Base-by-base conservation (phyloP, 495 filamentous ascomycete species). In the Aspergillus wentii region DNA sequence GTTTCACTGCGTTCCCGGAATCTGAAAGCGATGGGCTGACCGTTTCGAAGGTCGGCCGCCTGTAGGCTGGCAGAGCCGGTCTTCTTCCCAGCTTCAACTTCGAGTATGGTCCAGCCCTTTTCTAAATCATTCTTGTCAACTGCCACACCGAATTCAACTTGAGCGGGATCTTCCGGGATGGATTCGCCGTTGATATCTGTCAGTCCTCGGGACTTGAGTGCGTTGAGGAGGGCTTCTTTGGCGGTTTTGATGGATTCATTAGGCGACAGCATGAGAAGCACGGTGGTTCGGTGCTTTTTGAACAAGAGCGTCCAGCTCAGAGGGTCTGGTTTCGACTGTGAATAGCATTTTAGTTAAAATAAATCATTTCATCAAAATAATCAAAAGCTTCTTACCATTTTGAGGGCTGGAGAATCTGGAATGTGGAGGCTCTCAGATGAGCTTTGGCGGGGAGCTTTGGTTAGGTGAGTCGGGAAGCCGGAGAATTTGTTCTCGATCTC, bases 251-350 rank as follows among this genome's bases (percentile, higher is more conserved):
- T 79, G 18, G 78, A 53, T 44, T 79, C 71, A 29, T 75, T 65
- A 3, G 80, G 66, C 25, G 76, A 71, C 19, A 81, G 71, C 46
- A 86, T 78, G 19, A 95, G 68, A 49, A 90, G 72, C 49, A 94
- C 68, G 17, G 86, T 94, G 39, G 79, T 81, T 40, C 78, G 83
- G 59, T 84, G 79, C 61, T 84, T 70, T 50, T 94, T 95, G 59
- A 94, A 78, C 17, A 83, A 76, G 25, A 95, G 57, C 8, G 85
- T 88, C 61, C 77, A 68, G 19, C 76, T 68, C 13, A 54, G 37
- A 11, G 67, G 48, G 38, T 68, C 58, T 28, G 48, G 23, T 13
- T 57, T 58, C 17, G 54, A 39, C 54, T 61, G 44, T 41, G 10
- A 22, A n/a, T n/a, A n/a, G n/a, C n/a, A n/a, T n/a, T n/a, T n/a